phyloP scores from a whole-genome alignment of 495 filamentous ascomycete species.

The Talaromyces proteolyticus region DNA sequence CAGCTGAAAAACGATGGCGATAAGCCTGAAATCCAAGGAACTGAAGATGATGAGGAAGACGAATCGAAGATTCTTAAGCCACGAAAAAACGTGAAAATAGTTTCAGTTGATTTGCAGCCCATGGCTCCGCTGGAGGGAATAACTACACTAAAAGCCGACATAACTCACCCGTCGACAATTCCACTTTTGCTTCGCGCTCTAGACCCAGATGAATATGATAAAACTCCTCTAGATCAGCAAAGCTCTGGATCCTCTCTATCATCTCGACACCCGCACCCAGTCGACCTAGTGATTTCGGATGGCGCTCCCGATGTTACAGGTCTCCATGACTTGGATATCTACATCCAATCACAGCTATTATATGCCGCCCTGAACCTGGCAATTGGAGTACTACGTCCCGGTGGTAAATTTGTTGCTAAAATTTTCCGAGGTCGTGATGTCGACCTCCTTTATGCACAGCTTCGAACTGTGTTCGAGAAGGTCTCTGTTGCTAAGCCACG shows the following conservation, averaged over 20 bases:
- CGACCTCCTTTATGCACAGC: conserved; percentile 84
- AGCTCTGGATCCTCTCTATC: conserved; percentile 23
- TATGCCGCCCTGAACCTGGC: conserved; percentile 91
- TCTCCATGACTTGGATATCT: conserved; percentile 94
- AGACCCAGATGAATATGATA: conserved; percentile 63
- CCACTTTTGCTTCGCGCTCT: conserved; percentile 80
- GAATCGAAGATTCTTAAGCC: conserved; percentile 35
- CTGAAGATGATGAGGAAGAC: conserved; percentile 14
- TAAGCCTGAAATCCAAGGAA: conserved; percentile 13
- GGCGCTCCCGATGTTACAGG: conserved; percentile 96
- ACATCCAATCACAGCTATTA: conserved; percentile 91
- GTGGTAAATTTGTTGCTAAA: conserved; percentile 95
- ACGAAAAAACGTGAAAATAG: conserved; percentile 79
- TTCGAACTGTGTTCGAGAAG: conserved; percentile 80
- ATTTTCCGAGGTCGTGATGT: conserved; percentile 94
- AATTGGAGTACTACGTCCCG: conserved; percentile 81
- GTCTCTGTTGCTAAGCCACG: conserved; percentile 91
- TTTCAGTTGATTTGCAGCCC: conserved; percentile 90
- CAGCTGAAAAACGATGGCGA: conserved; percentile 26
- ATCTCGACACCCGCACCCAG: conserved; percentile 53
- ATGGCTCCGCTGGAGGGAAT: conserved; percentile 93
- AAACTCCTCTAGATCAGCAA: conserved; percentile 6
- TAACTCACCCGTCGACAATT: conserved; percentile 93
- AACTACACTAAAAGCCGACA: conserved; percentile 85
- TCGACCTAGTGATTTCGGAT: conserved; percentile 90